phyloP scores from a whole-genome alignment of 257 asterid species.

The Solanum bukasovii region DNA sequence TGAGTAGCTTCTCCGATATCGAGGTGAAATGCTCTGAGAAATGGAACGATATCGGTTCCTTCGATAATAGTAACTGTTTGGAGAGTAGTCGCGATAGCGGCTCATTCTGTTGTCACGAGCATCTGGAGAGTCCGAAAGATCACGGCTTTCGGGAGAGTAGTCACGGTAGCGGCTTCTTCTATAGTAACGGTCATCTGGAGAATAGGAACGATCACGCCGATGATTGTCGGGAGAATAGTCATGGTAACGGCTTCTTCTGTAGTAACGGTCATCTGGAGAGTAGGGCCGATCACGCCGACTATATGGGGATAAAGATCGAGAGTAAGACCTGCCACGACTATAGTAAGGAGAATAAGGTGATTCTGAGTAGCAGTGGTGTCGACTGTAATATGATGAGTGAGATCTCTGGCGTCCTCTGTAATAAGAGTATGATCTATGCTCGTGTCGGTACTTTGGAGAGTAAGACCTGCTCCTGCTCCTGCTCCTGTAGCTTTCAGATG shows the following conservation, averaged over 20 bases:
- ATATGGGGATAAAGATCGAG: conserved; percentile 46
- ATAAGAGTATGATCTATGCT: neutral
- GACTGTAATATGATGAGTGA: conserved; percentile 11
- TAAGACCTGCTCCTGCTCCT: conserved; percentile 31
- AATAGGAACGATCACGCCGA: conserved; percentile 29
- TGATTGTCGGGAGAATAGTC: neutral
- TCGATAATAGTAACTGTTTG: neutral
- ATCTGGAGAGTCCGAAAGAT: conserved; percentile 16
- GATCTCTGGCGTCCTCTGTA: conserved; percentile 15
- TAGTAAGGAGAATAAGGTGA: conserved; percentile 17
- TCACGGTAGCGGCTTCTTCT: conserved; percentile 15
- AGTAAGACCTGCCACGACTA: conserved; percentile 41
- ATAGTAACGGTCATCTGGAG: conserved; percentile 25
- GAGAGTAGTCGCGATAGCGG: neutral
- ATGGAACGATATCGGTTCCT: neutral
- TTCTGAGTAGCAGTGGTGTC: neutral
- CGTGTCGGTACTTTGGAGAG: conserved; percentile 6
- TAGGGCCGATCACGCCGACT: conserved; percentile 33
- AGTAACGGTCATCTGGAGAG: conserved; percentile 29
- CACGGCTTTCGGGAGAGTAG: neutral
- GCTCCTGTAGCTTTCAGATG: conserved; percentile 40
- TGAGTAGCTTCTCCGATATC: conserved; percentile 28
- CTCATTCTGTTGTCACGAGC: neutral
- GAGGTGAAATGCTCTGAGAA: conserved; percentile 4
- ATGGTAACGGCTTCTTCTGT: conserved; percentile 18